phyloP scores from a whole-genome alignment of 805 yeast species.

The Schizosaccharomyces osmophilus region DNA sequence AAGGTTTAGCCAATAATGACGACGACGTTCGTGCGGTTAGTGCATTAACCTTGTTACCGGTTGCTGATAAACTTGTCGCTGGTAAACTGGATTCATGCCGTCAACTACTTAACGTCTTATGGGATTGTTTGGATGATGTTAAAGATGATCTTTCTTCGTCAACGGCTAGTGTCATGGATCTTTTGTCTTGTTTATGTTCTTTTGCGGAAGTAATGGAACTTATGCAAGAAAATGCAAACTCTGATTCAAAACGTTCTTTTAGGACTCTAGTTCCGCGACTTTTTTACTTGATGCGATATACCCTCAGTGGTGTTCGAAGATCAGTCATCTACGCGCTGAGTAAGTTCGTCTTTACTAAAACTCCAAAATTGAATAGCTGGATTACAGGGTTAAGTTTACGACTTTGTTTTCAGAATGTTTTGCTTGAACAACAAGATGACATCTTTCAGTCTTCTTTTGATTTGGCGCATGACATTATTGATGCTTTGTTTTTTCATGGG shows the following conservation, averaged over 20 bases:
- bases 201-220: conserved; percentile 52
- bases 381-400: conserved; percentile 49
- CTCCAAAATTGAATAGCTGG: conserved; percentile 33
- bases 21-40: conserved; percentile 96
- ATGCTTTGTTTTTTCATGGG: not conserved
- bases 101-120: conserved; percentile 32
- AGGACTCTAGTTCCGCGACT: conserved; percentile 64
- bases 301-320: conserved; percentile 70
- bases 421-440: conserved; percentile 67
- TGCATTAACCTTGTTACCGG: conserved; percentile 77
- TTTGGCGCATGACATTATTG: conserved; percentile 34
- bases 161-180: conserved; percentile 87
- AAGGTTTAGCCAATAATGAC: conserved; percentile 50
- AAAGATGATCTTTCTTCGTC: conserved; percentile 87
- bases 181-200: conserved; percentile 65
- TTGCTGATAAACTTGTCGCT: conserved; percentile 64
- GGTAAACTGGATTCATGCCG: conserved; percentile 26
- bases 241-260: conserved; percentile 31
- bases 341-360: conserved; percentile 38
- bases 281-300: conserved; percentile 80
- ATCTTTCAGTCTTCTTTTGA: conserved; percentile 38
- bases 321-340: conserved; percentile 61
- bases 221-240: conserved; percentile 35
- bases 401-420: conserved; percentile 58
- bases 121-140: conserved; percentile 66